These are phyloP conservation scores for Cinchona pubescens DNA, from an alignment of 257 asterid genomes.

Conservation along the genomic window DNA sequence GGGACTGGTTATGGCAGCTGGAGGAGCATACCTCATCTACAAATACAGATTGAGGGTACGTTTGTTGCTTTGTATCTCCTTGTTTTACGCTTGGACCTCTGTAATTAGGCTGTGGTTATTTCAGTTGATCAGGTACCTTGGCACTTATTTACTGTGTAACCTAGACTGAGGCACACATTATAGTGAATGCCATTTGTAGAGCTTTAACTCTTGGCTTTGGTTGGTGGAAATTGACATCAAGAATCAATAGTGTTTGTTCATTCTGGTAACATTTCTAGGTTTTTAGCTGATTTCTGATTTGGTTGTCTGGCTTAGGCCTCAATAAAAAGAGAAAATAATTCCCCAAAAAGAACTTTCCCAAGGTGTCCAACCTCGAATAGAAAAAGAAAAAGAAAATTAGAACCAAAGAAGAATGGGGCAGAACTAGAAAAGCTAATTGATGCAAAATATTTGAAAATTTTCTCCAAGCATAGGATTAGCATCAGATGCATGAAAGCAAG, in stretches of 20 bases:
- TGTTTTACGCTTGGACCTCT: not conserved
- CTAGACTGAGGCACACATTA: not conserved
- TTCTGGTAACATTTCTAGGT: not conserved
- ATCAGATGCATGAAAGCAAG: not conserved
- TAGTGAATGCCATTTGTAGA: not conserved
- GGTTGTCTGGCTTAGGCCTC: not conserved
- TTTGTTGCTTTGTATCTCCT: constrained; percentile 7
- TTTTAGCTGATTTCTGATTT: not conserved
- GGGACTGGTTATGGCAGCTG: constrained; percentile 58
- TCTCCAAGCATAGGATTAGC: not conserved
- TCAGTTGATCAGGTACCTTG: not conserved
- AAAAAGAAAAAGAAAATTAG: not conserved
- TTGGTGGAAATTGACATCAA: not conserved
- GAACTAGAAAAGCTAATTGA: not conserved
- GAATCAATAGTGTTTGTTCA: not conserved
- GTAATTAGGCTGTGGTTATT: constrained; percentile 5
- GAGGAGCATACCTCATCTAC: constrained; percentile 62
- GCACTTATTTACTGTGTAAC: not conserved
- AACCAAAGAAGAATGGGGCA: not conserved
- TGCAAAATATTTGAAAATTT: not conserved
- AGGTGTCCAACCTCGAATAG: not conserved
- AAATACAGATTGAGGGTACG: constrained; percentile 74
- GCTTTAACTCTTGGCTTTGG: constrained; percentile 4
- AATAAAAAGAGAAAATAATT: not conserved
- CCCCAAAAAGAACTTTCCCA: not conserved